Evolutionary conservation across 148 eudicot species (phyloP), one percentile per base, ranked within the genome.

Genomic region (Heliosperma pusillum): DNA sequence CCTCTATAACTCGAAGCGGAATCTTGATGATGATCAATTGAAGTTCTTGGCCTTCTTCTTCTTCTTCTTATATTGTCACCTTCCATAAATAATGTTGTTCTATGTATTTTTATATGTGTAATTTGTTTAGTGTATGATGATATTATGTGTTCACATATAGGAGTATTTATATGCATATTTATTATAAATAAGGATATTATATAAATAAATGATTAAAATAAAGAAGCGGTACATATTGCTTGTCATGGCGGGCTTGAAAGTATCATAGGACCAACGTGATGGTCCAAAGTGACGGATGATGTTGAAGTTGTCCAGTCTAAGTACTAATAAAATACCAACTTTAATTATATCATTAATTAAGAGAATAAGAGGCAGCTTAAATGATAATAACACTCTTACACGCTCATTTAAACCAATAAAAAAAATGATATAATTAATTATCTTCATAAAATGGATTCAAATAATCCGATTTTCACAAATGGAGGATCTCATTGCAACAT

Each of bases 241-340:
- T 10, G 70, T 11, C 10, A 64, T 81, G 74, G 83, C 77, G 83
- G 77, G 83, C 80, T 76, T 76, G 82, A 80, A 80, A 70, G 78
- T 61, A 26, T 56, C 6, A 9, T 27, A 22, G 36, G 61, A 15
- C 57, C 24, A 69, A 47, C 3, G 30, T 21, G 62, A 77, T 70
- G 84, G 83, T 80, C 83, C 83, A 80, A 80, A 63, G 79, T 80
- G 83, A 71, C 83, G 83, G 80, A 59, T 74, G 15, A 72, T 58
- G 63, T 53, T 53, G 63, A 36, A 62, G 77, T n/a, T 59, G 69
- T 72, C 76, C 22, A 65, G n/a, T n/a, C n/a, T n/a, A n/a, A n/a
- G n/a, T n/a, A n/a, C n/a, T n/a, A n/a, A n/a, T n/a, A n/a, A n/a
- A n/a, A n/a, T n/a, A n/a, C n/a, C n/a, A n/a, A n/a, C n/a, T n/a